phyloP scores from a whole-genome alignment of 805 yeast species.

The Kregervanrija pseudodelftensis region DNA sequence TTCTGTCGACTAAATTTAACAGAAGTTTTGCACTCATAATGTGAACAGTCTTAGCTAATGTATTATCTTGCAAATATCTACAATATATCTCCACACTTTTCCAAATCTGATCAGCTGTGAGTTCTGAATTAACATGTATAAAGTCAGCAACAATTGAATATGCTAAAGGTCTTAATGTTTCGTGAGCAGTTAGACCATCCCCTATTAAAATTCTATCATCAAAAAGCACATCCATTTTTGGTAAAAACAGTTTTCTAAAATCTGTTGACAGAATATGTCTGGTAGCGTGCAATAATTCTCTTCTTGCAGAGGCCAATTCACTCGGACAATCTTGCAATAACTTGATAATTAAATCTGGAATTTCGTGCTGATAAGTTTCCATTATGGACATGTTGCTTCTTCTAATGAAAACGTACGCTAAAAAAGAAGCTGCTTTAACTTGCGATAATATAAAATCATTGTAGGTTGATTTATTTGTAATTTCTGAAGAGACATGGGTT shows the following conservation, averaged over 20 bases:
- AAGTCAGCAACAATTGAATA: conserved; percentile 94
- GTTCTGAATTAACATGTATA: conserved; percentile 81
- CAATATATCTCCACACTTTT: conserved; percentile 81
- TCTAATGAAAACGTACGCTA: conserved; percentile 86
- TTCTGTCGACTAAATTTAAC: conserved; percentile 81
- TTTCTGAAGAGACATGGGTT: conserved; percentile 67
- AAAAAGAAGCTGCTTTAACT: conserved; percentile 90
- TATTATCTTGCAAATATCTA: conserved; percentile 68
- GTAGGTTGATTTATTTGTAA: conserved; percentile 69
- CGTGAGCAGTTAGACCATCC: conserved; percentile 85
- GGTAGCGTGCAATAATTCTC: conserved; percentile 88
- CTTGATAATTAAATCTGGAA: conserved; percentile 83
- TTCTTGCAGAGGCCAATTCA: conserved; percentile 83
- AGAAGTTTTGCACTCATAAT: conserved; percentile 92
- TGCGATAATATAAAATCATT: conserved; percentile 89
- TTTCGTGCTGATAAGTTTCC: conserved; percentile 49
- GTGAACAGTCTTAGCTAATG: conserved; percentile 84
- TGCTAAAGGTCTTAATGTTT: conserved; percentile 86
- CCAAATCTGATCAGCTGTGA: conserved; percentile 79
- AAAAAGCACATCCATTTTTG: conserved; percentile 77
- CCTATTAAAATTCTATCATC: conserved; percentile 87
- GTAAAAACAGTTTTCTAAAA: conserved; percentile 71
- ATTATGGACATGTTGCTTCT: conserved; percentile 67
- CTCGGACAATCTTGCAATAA: conserved; percentile 92
- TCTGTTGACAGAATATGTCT: conserved; percentile 92